Evolutionary conservation across 768 basidiomycete genomes (phyloP).

Genomic region (Pleurotus djamor): DNA sequence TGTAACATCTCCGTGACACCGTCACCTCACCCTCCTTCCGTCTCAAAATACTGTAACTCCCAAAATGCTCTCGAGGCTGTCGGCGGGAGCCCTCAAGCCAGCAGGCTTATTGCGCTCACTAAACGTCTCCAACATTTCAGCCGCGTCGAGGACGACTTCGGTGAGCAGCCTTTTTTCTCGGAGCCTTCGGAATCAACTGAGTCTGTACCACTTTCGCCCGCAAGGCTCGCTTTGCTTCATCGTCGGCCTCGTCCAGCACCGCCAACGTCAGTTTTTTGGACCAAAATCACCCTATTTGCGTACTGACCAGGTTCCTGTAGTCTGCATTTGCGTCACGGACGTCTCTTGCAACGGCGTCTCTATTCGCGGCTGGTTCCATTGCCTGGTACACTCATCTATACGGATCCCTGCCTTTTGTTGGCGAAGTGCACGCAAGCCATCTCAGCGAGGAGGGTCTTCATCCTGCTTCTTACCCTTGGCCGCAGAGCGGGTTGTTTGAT

Average conservation of each 20-base stretch:
- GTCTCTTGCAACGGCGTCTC: slow-evolving; percentile 71
- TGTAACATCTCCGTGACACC: slow-evolving; percentile 41
- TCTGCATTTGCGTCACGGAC: slow-evolving; percentile 68
- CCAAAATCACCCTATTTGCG: not conserved
- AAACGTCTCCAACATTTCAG: slow-evolving; percentile 37
- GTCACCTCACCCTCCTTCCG: slow-evolving; percentile 31
- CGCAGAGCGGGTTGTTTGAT: slow-evolving; percentile 84
- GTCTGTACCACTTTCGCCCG: not conserved
- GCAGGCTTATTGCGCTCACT: slow-evolving; percentile 44
- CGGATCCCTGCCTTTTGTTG: slow-evolving; percentile 85
- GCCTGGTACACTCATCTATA: slow-evolving; percentile 98
- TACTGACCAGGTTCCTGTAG: slow-evolving; percentile 29
- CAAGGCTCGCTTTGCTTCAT: slow-evolving; percentile 73
- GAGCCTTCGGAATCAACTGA: not conserved
- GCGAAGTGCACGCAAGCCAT: slow-evolving; percentile 90
- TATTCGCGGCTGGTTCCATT: slow-evolving; percentile 83
- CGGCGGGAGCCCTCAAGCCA: slow-evolving; percentile 67
- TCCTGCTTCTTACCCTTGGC: slow-evolving; percentile 84
- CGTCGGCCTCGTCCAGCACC: slow-evolving; percentile 50
- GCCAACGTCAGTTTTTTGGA: slow-evolving; percentile 54
- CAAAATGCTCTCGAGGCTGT: slow-evolving; percentile 86
- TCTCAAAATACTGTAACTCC: slow-evolving; percentile 39
- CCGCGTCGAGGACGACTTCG: slow-evolving; percentile 44
- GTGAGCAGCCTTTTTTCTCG: slow-evolving; percentile 34
- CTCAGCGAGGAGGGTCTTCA: slow-evolving; percentile 95